A percentile compares a stretch with the other conserved stretches of the same genome.
These are phyloP conservation scores for Pisolithus thermaeus DNA, from an alignment of 1,284 basidiomycete genomes.

Conservation along the genomic window DNA sequence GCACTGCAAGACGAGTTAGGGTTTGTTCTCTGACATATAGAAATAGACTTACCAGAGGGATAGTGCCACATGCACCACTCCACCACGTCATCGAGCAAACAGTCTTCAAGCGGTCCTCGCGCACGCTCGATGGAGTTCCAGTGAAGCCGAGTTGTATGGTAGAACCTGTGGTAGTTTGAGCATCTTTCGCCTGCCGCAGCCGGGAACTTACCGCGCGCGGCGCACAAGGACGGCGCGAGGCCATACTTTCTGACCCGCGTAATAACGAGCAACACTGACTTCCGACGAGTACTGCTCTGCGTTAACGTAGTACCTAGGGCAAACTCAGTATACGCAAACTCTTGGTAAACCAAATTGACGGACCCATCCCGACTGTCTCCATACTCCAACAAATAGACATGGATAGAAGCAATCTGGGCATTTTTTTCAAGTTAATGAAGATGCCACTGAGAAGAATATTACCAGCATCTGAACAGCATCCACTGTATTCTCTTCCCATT, in stretches of 20 bases:
- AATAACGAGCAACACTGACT: conserved; percentile 56
- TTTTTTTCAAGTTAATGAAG: conserved; percentile 48
- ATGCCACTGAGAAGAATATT: conserved; percentile 66
- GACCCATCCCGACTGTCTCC: conserved; percentile 64
- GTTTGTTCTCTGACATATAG: background rate
- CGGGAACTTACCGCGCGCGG: conserved; percentile 47
- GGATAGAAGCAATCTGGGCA: conserved; percentile 61
- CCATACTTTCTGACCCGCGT: conserved; percentile 67
- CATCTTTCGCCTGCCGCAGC: background rate
- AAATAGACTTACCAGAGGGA: conserved; percentile 40
- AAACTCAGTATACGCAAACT: background rate
- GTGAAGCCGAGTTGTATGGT: conserved; percentile 58
- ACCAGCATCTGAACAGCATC: conserved; percentile 82
- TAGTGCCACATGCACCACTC: conserved; percentile 87
- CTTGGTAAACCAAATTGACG: conserved; percentile 2
- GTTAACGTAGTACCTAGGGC: conserved; percentile 50
- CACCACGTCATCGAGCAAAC: conserved; percentile 73
- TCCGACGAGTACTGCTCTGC: conserved; percentile 57
- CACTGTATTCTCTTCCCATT: conserved; percentile 79
- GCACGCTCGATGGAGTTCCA: conserved; percentile 72
- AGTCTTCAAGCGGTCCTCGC: conserved; percentile 68
- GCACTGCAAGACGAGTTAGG: conserved; percentile 24
- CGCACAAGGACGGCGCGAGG: conserved; percentile 63
- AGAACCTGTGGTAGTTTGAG: conserved; percentile 37
- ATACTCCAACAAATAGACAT: conserved; percentile 56